Conservation (phyloP, 805 yeast species). For the Suhomyces sp. region DNA sequence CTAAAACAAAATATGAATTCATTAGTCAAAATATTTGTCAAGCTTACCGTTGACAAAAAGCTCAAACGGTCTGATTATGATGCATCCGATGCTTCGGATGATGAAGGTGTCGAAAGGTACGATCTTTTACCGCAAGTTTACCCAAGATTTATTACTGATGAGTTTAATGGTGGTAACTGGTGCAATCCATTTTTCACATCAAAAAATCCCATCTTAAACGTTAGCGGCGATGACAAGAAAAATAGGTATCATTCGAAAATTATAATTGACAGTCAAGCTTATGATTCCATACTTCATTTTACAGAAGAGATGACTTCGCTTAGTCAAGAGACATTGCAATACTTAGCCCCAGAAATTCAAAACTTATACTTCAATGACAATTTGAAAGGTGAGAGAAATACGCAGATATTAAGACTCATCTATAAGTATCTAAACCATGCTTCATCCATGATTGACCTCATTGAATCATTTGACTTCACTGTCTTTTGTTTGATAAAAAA, state of each 20-base stretch:
- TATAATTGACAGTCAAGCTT: constrained; percentile 51
- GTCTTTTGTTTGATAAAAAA: constrained; percentile 47
- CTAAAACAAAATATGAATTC: constrained; percentile 33
- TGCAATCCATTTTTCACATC: constrained; percentile 60
- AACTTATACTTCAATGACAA: constrained; percentile 34
- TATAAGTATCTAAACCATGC: constrained; percentile 54
- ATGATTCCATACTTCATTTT: constrained; percentile 34
- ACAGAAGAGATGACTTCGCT: constrained; percentile 39
- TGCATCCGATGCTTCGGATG: constrained; percentile 35
- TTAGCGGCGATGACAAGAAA: constrained; percentile 44
- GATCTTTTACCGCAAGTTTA: constrained; percentile 59
- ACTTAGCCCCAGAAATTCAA: constrained; percentile 38
- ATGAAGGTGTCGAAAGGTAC: constrained; percentile 33
- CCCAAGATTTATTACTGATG: constrained; percentile 65
- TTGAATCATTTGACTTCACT: constrained; percentile 64
- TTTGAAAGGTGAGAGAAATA: constrained; percentile 44
- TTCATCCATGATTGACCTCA: constrained; percentile 47
- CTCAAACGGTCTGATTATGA: constrained; percentile 36
- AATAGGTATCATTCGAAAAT: constrained; percentile 43
- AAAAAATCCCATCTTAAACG: constrained; percentile 35
- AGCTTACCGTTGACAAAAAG: constrained; percentile 33
- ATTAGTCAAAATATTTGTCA: constrained; percentile 29
- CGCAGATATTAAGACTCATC: constrained; percentile 51
- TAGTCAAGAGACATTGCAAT: constrained; percentile 42
- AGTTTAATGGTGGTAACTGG: constrained; percentile 80